Conservation (phyloP, 495 filamentous ascomycete species). For the Penicillium bialowiezense region DNA sequence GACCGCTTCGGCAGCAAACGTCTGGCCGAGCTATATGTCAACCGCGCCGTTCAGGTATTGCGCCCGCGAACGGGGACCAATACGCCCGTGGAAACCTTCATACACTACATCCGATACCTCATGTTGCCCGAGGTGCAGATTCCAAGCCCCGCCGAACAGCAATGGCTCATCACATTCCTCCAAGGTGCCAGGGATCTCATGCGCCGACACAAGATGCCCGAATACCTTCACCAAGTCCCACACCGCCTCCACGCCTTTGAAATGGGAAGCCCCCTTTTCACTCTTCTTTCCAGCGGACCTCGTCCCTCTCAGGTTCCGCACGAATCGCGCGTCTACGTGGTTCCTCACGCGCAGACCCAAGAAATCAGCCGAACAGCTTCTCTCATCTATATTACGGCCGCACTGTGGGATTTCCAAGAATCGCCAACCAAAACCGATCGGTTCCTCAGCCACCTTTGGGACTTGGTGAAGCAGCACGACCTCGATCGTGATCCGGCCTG, state of each 20-base stretch:
- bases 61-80: slow-evolving; percentile 28
- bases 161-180: slow-evolving; percentile 38
- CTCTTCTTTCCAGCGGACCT: slow-evolving; percentile 44
- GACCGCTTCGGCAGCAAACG: slow-evolving; percentile 39
- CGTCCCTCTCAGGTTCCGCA: slow-evolving; percentile 41
- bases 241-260: slow-evolving; percentile 33
- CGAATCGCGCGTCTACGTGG: slow-evolving; percentile 38
- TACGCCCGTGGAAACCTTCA: slow-evolving; percentile 25
- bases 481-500: slow-evolving; percentile 39
- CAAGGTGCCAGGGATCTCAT: slow-evolving; percentile 37
- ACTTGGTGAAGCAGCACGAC: slow-evolving; percentile 28
- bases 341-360: slow-evolving; percentile 32
- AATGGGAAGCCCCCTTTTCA: slow-evolving; percentile 41
- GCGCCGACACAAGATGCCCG: slow-evolving; percentile 27
- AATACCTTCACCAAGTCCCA: slow-evolving; percentile 28
- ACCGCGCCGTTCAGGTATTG: slow-evolving; percentile 32
- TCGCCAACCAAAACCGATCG: slow-evolving; percentile 31
- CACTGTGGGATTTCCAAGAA: slow-evolving; percentile 39
- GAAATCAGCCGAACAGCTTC: slow-evolving; percentile 40
- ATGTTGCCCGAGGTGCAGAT: slow-evolving; percentile 16
- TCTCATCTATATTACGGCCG: slow-evolving; percentile 40
- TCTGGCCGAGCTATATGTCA: slow-evolving; percentile 24
- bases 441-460: slow-evolving; percentile 31
- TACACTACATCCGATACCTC: slow-evolving; percentile 41
- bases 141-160: slow-evolving; percentile 16